A percentile compares a stretch with the other conserved stretches of the same genome.
Evolutionary conservation across 2,329 filamentous ascomycete genomes (phyloP).

Genomic region (Penicillium sp.): DNA sequence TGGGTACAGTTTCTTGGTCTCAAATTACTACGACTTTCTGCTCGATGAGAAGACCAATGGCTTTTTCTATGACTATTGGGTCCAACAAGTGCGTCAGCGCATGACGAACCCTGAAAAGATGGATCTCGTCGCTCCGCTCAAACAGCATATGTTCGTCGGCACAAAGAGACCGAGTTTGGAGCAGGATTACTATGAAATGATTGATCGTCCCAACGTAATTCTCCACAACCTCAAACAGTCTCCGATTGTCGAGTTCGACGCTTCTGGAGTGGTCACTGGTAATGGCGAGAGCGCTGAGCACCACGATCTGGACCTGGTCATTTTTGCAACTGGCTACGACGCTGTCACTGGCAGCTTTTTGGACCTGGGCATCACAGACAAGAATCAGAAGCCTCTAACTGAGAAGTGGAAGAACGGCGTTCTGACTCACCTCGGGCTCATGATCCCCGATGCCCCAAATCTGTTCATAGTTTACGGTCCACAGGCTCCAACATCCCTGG

Average conservation of each 20-base stretch:
- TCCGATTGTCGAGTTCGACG: conserved; percentile 49
- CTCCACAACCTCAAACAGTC: conserved; percentile 53
- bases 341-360: conserved; percentile 44
- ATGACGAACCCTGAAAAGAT: conserved; percentile 57
- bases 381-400: conserved; percentile 15
- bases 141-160: conserved; percentile 55
- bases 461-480: conserved; percentile 52
- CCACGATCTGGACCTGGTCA: conserved; percentile 45
- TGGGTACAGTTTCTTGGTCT: conserved; percentile 61
- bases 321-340: conserved; percentile 50
- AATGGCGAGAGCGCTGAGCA: conserved; percentile 39
- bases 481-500: conserved; percentile 42
- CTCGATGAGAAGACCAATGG: conserved; percentile 54
- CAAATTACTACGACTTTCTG: conserved; percentile 53
- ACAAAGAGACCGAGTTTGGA: conserved; percentile 58
- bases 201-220: conserved; percentile 53
- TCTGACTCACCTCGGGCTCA: conserved; percentile 46
- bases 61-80: conserved; percentile 62
- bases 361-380: conserved; percentile 39
- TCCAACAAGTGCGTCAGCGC: conserved; percentile 55
- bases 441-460: conserved; percentile 51
- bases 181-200: conserved; percentile 57
- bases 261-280: conserved; percentile 46
- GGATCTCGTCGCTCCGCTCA: conserved; percentile 58
- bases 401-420: conserved; percentile 28